Percentiles rank a stretch among this genome's conserved stretches.
These are phyloP conservation scores for Chaetomiaceae sp. DNA, from an alignment of 2,329 filamentous ascomycete species.

Conservation along the genomic window DNA sequence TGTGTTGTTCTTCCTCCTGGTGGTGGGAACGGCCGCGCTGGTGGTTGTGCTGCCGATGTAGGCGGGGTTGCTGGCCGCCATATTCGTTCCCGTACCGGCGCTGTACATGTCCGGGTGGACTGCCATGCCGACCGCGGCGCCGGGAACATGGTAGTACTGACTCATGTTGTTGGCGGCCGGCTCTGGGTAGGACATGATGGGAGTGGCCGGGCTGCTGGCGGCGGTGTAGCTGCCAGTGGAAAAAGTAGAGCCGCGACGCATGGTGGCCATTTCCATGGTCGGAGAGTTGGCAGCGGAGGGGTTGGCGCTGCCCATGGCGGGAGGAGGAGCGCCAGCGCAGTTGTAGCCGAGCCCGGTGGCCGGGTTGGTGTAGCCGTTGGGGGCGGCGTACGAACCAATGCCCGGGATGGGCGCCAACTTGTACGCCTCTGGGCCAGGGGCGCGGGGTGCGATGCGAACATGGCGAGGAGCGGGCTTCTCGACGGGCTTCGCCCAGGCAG, in stretches of 20 bases:
- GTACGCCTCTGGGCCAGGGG: not conserved
- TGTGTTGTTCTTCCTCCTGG: not conserved
- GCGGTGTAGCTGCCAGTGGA: not conserved
- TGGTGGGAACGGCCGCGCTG: not conserved
- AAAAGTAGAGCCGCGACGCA: not conserved
- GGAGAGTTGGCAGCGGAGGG: not conserved
- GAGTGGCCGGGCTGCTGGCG: constrained; percentile 1
- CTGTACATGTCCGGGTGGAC: too few relatives aligned
- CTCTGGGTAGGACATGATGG: not conserved
- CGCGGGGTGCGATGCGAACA: not conserved
- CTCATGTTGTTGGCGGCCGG: not conserved
- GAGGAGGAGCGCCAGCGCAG: not conserved
- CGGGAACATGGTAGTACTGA: not conserved
- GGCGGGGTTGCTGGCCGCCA: not conserved
- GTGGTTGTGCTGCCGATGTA: not conserved
- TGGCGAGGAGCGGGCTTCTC: not conserved
- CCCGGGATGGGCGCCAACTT: constrained; percentile 7
- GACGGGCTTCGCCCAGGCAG: not conserved
- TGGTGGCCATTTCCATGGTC: not conserved
- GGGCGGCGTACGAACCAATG: not conserved
- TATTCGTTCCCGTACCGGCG: too few relatives aligned
- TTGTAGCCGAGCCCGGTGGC: not conserved
- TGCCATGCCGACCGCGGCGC: not conserved
- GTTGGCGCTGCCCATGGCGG: not conserved
- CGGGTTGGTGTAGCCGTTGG: constrained; percentile 8